Evolutionary conservation across 1,139 yeast genomes (phyloP), one percentile per base, ranked within the genome.

Genomic region (Blastobotrys illinoisensis): DNA sequence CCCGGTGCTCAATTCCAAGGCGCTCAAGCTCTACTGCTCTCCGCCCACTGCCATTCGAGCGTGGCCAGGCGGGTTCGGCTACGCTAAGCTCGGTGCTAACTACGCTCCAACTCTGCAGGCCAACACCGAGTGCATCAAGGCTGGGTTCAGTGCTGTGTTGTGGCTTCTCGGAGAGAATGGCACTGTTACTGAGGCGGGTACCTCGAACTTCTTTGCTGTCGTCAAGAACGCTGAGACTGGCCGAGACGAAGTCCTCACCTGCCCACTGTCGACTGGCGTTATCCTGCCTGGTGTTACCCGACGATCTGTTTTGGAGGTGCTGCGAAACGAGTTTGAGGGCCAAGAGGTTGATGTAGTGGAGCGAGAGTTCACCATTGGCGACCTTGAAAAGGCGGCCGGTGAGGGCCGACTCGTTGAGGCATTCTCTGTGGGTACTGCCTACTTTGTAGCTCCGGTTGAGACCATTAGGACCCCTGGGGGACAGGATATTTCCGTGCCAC

Each of bases 1-100:
- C 68, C 67, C 67, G 21, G 58, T 59, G 44, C 57, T 61, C 50
- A 58, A 64, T 51, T 54, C 58, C 26, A 68, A 69, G 63, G 73
- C 77, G 9, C 70, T 74, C 51, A 69, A 71, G 49, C 67, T 74
- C 63, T 74, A 68, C 57, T 59, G 63, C 50, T 66, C 69, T n/a
- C 60, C 62, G 64, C 77, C 65, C 60, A 74, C 52, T 65, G 66
- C 64, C 20, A 74, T 75, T 43, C 71, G 79, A 62, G 78, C 78
- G 3, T 75, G 78, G 78, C 78, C 77, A 49, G 77, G 78, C 49
- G 79, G 79, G 54, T 74, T 73, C 54, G 79, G 79, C 44, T 66
- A 71, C 66, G 71, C 71, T 61, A 75, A 75, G 64, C 69, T 75
- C 58, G 79, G 78, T 50, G 79, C 78, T 57, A 75, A 75, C 69